A percentile compares a stretch with the other conserved stretches of the same genome.
Evolutionary conservation across 2,329 filamentous ascomycete genomes (phyloP).

Genomic region (Apiospora phragmitis): DNA sequence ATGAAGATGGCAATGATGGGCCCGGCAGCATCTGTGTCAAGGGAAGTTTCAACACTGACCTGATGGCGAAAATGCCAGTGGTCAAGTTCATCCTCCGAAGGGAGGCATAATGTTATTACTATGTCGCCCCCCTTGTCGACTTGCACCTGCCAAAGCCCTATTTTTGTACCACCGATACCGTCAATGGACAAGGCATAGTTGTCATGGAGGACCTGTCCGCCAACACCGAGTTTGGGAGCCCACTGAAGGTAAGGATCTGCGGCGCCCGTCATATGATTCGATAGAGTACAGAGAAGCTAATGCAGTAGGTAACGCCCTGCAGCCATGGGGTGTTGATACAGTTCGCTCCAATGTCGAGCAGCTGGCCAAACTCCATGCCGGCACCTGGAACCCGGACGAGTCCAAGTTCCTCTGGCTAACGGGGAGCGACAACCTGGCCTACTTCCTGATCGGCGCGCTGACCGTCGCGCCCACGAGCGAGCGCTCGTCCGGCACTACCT

Average conservation of each 20-base stretch:
- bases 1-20: constrained; percentile 14
- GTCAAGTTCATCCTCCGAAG: constrained; percentile 17
- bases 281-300: not conserved
- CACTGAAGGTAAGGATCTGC: not conserved
- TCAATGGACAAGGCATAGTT: constrained; percentile 21
- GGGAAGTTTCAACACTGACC: constrained; percentile 20
- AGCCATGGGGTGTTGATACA: constrained; percentile 16
- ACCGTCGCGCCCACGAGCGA: constrained; percentile 17
- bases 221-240: not conserved
- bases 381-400: constrained; percentile 14
- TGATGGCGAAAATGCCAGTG: constrained; percentile 7
- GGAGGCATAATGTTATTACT: constrained; percentile 22
- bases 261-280: no score
- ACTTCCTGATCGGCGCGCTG: constrained; percentile 20
- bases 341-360: constrained; percentile 25
- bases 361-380: constrained; percentile 29
- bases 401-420: constrained; percentile 23
- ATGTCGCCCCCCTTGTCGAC: constrained; percentile 18
- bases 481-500: constrained; percentile 20
- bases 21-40: constrained; percentile 21
- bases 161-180: constrained; percentile 18
- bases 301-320: not conserved
- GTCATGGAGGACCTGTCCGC: constrained; percentile 20
- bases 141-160: constrained; percentile 18
- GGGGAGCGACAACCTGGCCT: constrained; percentile 14